Base-by-base conservation (phyloP, 768 basidiomycete genomes). In the Leucocoprinus sp. region DNA sequence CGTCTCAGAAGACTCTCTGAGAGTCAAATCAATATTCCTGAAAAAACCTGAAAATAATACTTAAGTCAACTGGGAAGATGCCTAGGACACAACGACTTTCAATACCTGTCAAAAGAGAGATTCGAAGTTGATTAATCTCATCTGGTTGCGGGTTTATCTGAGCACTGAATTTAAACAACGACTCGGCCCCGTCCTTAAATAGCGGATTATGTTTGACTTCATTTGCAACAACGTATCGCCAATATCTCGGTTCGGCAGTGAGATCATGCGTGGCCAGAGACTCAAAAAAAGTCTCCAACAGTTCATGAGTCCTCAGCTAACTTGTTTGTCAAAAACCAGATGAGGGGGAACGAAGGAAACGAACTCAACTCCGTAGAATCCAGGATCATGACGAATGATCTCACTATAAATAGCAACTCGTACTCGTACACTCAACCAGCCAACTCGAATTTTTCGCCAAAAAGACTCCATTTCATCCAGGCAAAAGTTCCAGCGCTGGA, bases 401-500 rank as follows among this genome's bases (percentile, higher is more conserved):
- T 48, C 46, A 5, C 27, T 26, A 22, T 35, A 48, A 17, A 48
- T 17, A 8, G 23, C 38, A n/a, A 42, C 15, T 18, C 37, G 39
- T 5, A 48, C 34, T 19, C 46, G 31, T 15, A 26, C 22, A 18
- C 28, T 41, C 23, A 48, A 15, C 39, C 46, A 42, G 17, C 17
- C 19, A 18, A 37, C n/a, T 5, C 34, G 46, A 37, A 42, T 6
- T 19, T 33, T 24, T 4, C n/a, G 31, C 46, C 39, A 48, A 23
- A 48, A 48, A 4, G 39, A 18, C 35, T 18, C 26, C 4, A 41
- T 27, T n/a, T 48, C 46, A 19, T 36, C 29, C 9, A 48, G 24
- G 15, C 46, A 38, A n/a, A 41, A 48, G 8, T n/a, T 15, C 46
- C 46, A 48, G 39, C 26, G 33, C 46, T 48, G 37, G n/a, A 15